A percentile compares a stretch with the other conserved stretches of the same genome.
Conservation (phyloP, 345 rosid genomes). For the Pistacia vera region DNA sequence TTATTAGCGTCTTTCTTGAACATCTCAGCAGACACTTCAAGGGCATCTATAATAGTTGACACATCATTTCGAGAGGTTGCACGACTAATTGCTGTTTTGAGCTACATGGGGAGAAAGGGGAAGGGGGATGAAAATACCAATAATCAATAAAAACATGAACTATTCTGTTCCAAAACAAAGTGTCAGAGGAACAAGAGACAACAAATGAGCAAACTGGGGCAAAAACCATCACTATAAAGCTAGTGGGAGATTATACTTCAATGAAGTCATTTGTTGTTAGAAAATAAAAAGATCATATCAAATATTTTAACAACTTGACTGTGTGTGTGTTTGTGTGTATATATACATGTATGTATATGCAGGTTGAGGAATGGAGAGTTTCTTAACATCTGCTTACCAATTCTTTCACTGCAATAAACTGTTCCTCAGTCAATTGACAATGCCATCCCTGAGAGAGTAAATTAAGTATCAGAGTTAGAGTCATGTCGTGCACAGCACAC, state of each 20-base stretch:
- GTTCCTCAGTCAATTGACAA: slow-evolving; percentile 85
- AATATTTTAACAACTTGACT: not conserved
- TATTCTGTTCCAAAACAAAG: not conserved
- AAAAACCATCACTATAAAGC: slow-evolving; percentile 3
- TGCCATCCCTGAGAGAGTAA: slow-evolving; percentile 80
- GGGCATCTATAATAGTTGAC: slow-evolving; percentile 86
- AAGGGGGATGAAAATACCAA: not conserved
- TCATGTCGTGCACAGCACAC: slow-evolving; percentile 13
- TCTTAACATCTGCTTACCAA: slow-evolving; percentile 55
- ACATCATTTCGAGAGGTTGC: slow-evolving; percentile 94
- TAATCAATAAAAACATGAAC: slow-evolving; percentile 2
- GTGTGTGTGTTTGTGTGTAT: too few relatives aligned
- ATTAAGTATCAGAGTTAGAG: slow-evolving; percentile 38
- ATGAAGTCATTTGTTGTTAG: not conserved
- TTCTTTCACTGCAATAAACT: slow-evolving; percentile 98
- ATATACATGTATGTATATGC: not conserved
- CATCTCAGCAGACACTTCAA: slow-evolving; percentile 99
- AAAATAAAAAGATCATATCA: not conserved
- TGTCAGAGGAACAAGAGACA: slow-evolving; percentile 3
- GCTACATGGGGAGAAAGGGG: slow-evolving; percentile 46
- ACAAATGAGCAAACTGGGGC: not conserved
- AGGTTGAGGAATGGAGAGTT: not conserved
- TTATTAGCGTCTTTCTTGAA: slow-evolving; percentile 88
- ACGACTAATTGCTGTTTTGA: slow-evolving; percentile 90
- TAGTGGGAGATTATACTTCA: not conserved